Base-by-base conservation (phyloP, 2,329 filamentous ascomycete species). In the Sclerotinia spermophila region DNA sequence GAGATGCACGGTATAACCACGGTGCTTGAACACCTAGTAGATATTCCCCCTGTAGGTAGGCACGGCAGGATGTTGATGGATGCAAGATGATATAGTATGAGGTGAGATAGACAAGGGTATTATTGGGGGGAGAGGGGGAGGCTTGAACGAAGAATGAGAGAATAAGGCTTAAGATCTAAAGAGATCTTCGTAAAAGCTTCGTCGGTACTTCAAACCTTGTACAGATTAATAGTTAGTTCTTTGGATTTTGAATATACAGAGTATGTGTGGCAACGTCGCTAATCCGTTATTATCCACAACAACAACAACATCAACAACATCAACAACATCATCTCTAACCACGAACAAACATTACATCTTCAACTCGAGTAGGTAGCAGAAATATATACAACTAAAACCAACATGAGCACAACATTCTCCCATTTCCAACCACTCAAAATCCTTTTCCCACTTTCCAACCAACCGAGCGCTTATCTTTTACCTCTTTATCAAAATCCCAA, bases 391-490 rank as follows among this genome's bases (percentile, higher is more conserved):
- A 40, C 11, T 40, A 35, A 59, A 59, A 21, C 56, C 56, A 59
- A 59, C 56, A 59, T 38, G 56, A 40, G 56, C 56, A 59, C 44
- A 38, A 53, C 24, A 53, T 53, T 4, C 27, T 30, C 48, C 51
- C 30, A 21, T 19, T 35, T 38, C 27, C 19, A n/a, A 38, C 44
- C 44, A 65, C 35, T 40, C 48, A 24, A 19, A 45, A 59, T 59
- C 60, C 42, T 17, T 13, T 45, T 45, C 60, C 60, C 60, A 62
- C 60, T 62, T n/a, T 62, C 27, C 15, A 59, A 19, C 24, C 35
- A 19, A 24, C 42, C 8, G 19, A 30, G 48, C 65, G 48, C 65
- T 67, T 67, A 67, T 58, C 65, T 67, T 44, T 30, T 33, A 42
- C 60, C 27, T 62, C 27, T 45, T 62, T 45, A 33, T 62, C 60